These are phyloP conservation scores for Auxenochlorella pyrenoidosa DNA, from an alignment of 139 green algal genomes.

Conservation along the genomic window DNA sequence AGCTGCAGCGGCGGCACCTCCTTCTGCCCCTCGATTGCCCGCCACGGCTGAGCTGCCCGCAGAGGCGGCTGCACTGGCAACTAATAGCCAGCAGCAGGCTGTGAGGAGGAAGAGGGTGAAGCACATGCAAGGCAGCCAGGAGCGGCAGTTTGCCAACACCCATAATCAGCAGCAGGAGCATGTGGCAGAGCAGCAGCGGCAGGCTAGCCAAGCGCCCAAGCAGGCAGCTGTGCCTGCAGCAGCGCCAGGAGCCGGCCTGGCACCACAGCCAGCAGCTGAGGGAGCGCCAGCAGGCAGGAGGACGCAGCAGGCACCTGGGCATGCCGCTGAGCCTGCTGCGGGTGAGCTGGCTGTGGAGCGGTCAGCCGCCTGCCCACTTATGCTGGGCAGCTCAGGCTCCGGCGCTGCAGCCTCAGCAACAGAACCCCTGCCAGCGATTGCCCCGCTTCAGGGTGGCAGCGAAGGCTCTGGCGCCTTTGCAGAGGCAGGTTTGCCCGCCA, in stretches of 20 bases:
- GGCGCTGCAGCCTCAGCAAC: neutral
- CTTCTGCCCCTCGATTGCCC: neutral
- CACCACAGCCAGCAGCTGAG: no score
- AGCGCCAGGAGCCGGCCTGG: neutral
- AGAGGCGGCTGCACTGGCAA: neutral
- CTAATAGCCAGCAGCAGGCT: neutral
- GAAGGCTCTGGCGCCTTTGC: no score
- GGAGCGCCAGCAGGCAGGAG: no score
- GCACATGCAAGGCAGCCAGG: neutral
- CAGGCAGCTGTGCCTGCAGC: neutral
- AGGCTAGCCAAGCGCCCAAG: neutral
- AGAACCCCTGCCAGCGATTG: no score
- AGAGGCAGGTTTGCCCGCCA: no score
- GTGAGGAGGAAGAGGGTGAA: neutral
- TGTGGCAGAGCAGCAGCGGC: neutral
- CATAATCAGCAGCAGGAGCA: neutral
- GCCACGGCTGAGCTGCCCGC: neutral
- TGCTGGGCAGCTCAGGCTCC: neutral
- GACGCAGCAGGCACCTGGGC: no score
- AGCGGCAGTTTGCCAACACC: neutral
- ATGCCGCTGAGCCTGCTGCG: no score
- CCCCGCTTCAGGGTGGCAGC: no score
- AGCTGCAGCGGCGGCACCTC: no score
- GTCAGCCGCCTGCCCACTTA: neutral
- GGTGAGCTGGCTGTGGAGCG: no score